phyloP scores from a whole-genome alignment of 1,284 basidiomycete genomes.

The Trametes hirsuta region DNA sequence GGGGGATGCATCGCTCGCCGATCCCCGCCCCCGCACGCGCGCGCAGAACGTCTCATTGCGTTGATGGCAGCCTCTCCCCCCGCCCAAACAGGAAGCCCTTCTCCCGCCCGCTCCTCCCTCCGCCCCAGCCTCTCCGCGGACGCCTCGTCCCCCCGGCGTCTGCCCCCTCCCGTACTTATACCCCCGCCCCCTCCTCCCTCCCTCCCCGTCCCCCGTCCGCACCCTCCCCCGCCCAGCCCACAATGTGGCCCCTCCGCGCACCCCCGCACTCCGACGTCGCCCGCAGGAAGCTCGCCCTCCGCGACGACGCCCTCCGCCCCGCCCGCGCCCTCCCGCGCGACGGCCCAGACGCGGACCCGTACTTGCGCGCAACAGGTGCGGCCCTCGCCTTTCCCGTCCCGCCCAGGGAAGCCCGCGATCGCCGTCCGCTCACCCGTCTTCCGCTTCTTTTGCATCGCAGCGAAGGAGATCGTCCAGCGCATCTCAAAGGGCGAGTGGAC shows the following conservation, averaged over 20 bases:
- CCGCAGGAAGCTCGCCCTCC: conserved; percentile 38
- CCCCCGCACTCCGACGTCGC: conserved; percentile 36
- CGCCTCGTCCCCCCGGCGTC: conserved; percentile 8
- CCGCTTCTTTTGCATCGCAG: conserved; percentile 37
- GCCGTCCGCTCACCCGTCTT: conserved; percentile 3
- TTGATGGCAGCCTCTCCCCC: neutral
- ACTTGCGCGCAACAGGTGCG: conserved; percentile 34
- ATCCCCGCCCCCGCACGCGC: conserved; percentile 2
- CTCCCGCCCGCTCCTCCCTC: conserved; percentile 3
- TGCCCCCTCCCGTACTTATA: conserved; percentile 4
- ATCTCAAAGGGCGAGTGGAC: conserved; percentile 73
- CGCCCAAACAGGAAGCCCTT: neutral
- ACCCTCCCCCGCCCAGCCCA: conserved; percentile 23
- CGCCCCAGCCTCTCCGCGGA: conserved; percentile 23
- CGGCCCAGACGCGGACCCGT: conserved; percentile 25
- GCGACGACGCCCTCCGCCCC: conserved; percentile 35
- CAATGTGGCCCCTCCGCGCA: conserved; percentile 48
- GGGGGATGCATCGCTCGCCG: neutral
- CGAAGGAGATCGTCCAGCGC: conserved; percentile 60
- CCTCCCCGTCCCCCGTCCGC: neutral
- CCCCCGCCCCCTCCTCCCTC: neutral
- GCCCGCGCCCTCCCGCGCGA: conserved; percentile 23
- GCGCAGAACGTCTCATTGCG: neutral
- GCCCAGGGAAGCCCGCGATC: neutral
- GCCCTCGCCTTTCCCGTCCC: neutral